phyloP scores from a whole-genome alignment of 805 yeast species.

The Candida pini region DNA sequence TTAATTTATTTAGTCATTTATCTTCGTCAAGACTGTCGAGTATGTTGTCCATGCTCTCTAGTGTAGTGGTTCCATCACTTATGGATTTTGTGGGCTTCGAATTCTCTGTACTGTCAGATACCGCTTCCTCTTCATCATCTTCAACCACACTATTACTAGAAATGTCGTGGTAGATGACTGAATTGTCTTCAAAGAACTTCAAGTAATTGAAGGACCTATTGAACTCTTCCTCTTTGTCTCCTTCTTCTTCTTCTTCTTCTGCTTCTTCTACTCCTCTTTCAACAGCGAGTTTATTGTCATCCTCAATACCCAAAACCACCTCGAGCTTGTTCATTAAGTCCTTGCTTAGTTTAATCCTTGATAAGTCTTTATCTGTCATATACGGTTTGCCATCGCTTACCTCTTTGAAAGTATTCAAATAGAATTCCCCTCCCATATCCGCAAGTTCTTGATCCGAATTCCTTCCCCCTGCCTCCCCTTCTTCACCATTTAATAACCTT shows the following conservation, averaged over 20 bases:
- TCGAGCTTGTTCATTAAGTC: constrained; percentile 6
- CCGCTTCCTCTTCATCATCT: neutral
- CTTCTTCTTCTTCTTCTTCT: constrained; percentile 1
- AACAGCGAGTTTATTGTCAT: constrained; percentile 3
- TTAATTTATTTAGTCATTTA: too few relatives aligned
- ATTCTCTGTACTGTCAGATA: too few relatives aligned
- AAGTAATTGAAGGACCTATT: constrained; percentile 10
- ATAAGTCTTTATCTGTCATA: constrained; percentile 34
- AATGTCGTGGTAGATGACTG: constrained; percentile 4
- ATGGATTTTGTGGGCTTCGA: too few relatives aligned
- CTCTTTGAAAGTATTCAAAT: constrained; percentile 32
- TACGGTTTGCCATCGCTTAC: constrained; percentile 34
- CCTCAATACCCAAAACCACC: constrained; percentile 8
- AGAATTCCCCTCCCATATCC: constrained; percentile 35
- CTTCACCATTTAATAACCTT: constrained; percentile 13
- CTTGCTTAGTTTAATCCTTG: constrained; percentile 25
- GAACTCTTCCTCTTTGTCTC: constrained; percentile 1
- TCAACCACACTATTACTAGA: neutral
- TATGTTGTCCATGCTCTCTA: too few relatives aligned
- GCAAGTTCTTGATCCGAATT: constrained; percentile 29
- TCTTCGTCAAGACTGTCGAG: too few relatives aligned
- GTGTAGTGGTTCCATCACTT: too few relatives aligned
- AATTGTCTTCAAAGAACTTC: constrained; percentile 11
- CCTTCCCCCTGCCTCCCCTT: constrained; percentile 8
- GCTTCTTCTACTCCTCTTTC: constrained; percentile 1